Evolutionary conservation across 371 early-diverging fungal genomes (phyloP), one percentile per base, ranked within the genome.

Genomic region (Mortierella sp.): DNA sequence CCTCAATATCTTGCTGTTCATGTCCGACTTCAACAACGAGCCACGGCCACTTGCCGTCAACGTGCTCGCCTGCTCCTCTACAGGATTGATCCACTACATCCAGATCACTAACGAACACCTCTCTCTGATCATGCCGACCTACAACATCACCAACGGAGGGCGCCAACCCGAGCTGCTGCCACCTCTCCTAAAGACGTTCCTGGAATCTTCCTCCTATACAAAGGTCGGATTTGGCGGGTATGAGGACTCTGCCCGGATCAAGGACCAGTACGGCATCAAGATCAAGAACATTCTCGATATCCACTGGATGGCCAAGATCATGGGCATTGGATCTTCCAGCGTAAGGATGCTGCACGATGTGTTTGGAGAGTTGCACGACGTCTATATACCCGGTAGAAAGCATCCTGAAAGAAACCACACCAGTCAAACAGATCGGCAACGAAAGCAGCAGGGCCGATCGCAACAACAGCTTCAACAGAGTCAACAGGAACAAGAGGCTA

Each of bases 1-100:
- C 8, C 86, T 86, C 31, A 86, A 86, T 48, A 77, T 78, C 24
- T 48, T 86, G 24, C 50, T 86, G 28, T 86, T 86, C 71, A 86
- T 86, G 86, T 86, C 86, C 19, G 86, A 86, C 37, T 86, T 86
- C 80, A 86, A 86, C 53, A 79, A 44, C 24, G 86, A 86, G 37
- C 86, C 86, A 10, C 69, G 78, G n/a, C 86, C 86, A 16, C 74
- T 86, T 3, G 86, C 82, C 9, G 50, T 79, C 26, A 86, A 82
- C 40, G 80, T 64, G 14, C 72, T 86, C 24, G 79, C 86, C n/a
- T 86, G 86, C 51, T 86, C 86, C 24, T 81, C 86, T 19, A 82
- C 86, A 28, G 86, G 86, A 59, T 61, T 79, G 73, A 86, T 86
- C 40, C 82, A 86, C 71, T 86, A 82, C 61, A 73, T 86, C 44